Base-by-base conservation (phyloP, 805 yeast species). In the Starmerella tilneyi region DNA sequence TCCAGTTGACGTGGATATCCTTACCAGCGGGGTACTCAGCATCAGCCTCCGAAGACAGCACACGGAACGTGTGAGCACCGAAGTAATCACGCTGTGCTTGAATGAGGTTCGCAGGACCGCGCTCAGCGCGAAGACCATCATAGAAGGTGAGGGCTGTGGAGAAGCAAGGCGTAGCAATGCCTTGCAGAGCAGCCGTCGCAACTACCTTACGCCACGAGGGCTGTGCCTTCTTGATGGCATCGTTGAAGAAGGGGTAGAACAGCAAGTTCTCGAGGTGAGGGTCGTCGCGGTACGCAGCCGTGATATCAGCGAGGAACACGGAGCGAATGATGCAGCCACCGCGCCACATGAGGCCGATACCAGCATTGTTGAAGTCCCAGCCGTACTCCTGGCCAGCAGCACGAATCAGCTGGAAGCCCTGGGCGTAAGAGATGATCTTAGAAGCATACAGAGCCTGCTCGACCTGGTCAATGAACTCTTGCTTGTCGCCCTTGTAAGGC, bases 71-170 rank as follows among this genome's bases (percentile, higher is more conserved):
- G 78, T 89, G 98, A 56, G 98, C 97, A 72, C 98, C 98, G 63
- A 89, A 89, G 84, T 86, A 89, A 70, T 89, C 98, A 78, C 98
- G 85, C 78, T 89, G 98, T 63, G 97, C 98, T 75, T 89, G 98
- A 67, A 89, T 75, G 71, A 89, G 76, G 81, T 89, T 89, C 57
- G 98, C 98, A 64, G 97, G 97, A 64, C 88, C 74, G 67, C 81
- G 77, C 55, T 77, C 94, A 50, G 95, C 81, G 79, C 97, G 82
- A 85, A 84, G 88, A 69, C 97, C 97, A 67, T 89, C 98, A 77
- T 84, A 92, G 86, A 89, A 89, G 48, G 96, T 72, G 69, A 89
- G 75, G 60, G 97, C 98, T 55, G 97, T 86, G 53, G 94, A 69
- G 78, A 88, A 86, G 59, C 97, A 96, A 60, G 98, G 98, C 47